Evolutionary conservation across 495 filamentous ascomycete genomes (phyloP).

Genomic region (Clavariopsis aquatica): DNA sequence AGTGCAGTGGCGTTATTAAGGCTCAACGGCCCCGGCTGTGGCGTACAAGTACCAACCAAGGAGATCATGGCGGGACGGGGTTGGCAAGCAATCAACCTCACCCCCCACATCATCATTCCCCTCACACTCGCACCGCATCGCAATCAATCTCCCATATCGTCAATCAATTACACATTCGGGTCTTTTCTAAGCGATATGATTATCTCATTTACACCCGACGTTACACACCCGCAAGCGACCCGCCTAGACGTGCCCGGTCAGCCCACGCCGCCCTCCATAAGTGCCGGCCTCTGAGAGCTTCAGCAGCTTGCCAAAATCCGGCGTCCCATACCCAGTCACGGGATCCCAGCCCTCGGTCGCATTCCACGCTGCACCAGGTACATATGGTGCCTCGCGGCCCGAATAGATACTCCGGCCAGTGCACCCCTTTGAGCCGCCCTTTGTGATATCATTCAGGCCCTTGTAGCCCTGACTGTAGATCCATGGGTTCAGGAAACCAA

Average conservation of each 20-base stretch:
- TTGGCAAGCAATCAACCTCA: too few relatives aligned
- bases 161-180: neutral
- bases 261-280: slow-evolving; percentile 22
- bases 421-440: slow-evolving; percentile 64
- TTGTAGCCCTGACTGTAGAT: slow-evolving; percentile 58
- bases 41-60: too few relatives aligned
- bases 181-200: too few relatives aligned
- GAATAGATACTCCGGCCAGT: slow-evolving; percentile 54
- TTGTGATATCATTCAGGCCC: slow-evolving; percentile 65
- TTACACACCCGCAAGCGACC: neutral
- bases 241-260: neutral
- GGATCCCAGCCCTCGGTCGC: slow-evolving; percentile 63
- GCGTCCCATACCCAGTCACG: slow-evolving; percentile 61
- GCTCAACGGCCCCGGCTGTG: neutral
- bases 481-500: slow-evolving; percentile 79
- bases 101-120: neutral
- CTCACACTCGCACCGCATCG: neutral
- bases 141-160: too few relatives aligned
- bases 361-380: slow-evolving; percentile 45
- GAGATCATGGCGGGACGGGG: too few relatives aligned
- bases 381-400: slow-evolving; percentile 36
- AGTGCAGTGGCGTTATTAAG: too few relatives aligned
- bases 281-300: slow-evolving; percentile 28
- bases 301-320: slow-evolving; percentile 47
- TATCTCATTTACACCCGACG: neutral